phyloP scores from a whole-genome alignment of 2,329 filamentous ascomycete genomes.

The Sporothrix pseudoabietina region DNA sequence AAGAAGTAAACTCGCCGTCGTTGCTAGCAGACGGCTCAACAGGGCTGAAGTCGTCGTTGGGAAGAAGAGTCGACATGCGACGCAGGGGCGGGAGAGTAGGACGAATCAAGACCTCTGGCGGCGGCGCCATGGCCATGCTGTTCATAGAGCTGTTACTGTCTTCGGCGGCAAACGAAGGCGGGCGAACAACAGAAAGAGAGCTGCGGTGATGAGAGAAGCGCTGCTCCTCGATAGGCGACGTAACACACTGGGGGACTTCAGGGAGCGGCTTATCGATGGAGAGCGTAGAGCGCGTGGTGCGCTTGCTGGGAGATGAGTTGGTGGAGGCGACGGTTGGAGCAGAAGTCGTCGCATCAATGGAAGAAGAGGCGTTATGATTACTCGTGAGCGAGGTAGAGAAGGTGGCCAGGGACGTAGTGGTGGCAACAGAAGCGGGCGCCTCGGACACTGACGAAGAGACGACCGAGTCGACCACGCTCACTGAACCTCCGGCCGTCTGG shows the following conservation, averaged over 20 bases:
- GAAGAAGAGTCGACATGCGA: conserved; percentile 56
- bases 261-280: conserved; percentile 69
- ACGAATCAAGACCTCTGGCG: conserved; percentile 53
- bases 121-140: conserved; percentile 42
- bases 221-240: conserved; percentile 44
- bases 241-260: conserved; percentile 60
- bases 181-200: conserved; percentile 47
- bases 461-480: conserved; percentile 40
- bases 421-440: conserved; percentile 3
- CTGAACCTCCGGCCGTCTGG: conserved; percentile 38
- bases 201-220: conserved; percentile 34
- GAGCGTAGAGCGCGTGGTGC: conserved; percentile 43
- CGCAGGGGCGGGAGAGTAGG: conserved; percentile 59
- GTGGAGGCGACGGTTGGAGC: conserved; percentile 41
- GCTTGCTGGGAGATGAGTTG: conserved; percentile 29
- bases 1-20: conserved; percentile 54
- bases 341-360: conserved; percentile 4
- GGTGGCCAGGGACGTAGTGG: conserved; percentile 18
- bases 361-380: conserved; percentile 12
- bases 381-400: conserved; percentile 12
- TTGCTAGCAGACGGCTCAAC: conserved; percentile 49
- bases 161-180: conserved; percentile 47
- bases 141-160: conserved; percentile 44
- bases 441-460: conserved; percentile 42
- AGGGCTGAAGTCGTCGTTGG: conserved; percentile 53